Evolutionary conservation across 768 basidiomycete species (phyloP).

Genomic region (Psilocybe sp.): DNA sequence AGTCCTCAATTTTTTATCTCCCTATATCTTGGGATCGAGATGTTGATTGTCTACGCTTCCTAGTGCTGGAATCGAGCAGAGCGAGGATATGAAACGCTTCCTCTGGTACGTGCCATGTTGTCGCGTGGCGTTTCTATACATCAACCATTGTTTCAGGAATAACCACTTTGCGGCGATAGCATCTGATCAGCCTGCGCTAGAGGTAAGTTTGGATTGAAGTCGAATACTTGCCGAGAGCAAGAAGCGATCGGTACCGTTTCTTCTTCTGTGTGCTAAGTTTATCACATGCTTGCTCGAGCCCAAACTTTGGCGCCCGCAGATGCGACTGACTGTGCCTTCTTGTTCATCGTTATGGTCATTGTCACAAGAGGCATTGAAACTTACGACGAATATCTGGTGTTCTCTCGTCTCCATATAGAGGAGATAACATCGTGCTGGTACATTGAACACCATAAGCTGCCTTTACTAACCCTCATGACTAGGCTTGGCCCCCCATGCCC

Average conservation of each 20-base stretch:
- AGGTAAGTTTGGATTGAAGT: slow-evolving; percentile 33
- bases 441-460: background rate
- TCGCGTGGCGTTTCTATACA: background rate
- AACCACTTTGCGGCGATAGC: slow-evolving; percentile 72
- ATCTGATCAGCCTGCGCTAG: slow-evolving; percentile 64
- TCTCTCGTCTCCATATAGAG: too few relatives aligned
- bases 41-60: background rate
- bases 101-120: slow-evolving; percentile 45
- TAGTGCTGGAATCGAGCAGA: slow-evolving; percentile 68
- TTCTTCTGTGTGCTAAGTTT: too few relatives aligned
- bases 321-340: too few relatives aligned
- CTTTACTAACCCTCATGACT: background rate
- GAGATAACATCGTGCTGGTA: too few relatives aligned
- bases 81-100: slow-evolving; percentile 69
- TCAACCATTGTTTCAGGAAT: slow-evolving; percentile 41
- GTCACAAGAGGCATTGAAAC: too few relatives aligned
- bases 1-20: slow-evolving; percentile 17
- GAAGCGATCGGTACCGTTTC: too few relatives aligned
- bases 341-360: too few relatives aligned
- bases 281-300: too few relatives aligned
- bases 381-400: too few relatives aligned
- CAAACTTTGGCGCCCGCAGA: too few relatives aligned
- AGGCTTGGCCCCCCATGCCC: slow-evolving; percentile 47
- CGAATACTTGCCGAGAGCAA: too few relatives aligned
- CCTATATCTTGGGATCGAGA: background rate